phyloP scores from a whole-genome alignment of 2,329 filamentous ascomycete genomes.

The Pseudocercospora fijiensis region DNA sequence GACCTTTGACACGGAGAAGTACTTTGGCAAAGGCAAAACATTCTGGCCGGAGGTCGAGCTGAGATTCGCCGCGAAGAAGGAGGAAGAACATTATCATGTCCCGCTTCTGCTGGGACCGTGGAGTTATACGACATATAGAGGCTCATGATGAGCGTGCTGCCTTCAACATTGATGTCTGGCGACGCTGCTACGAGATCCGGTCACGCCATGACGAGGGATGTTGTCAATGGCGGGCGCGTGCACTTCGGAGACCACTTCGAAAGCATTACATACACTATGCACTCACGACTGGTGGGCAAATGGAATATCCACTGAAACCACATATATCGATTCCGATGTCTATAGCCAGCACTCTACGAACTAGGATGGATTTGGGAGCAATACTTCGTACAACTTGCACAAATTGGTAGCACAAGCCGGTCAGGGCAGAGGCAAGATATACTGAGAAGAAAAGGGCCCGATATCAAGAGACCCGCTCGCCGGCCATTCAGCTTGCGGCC shows the following conservation, averaged over 20 bases:
- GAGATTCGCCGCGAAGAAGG: conserved; percentile 49
- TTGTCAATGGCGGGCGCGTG: neutral
- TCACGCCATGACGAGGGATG: conserved; percentile 47
- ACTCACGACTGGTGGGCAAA: neutral
- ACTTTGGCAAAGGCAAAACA: conserved; percentile 62
- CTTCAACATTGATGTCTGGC: neutral
- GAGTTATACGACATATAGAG: conserved; percentile 79
- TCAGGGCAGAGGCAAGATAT: no score
- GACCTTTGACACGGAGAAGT: conserved; percentile 68
- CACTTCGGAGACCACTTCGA: neutral
- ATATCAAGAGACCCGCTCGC: no score
- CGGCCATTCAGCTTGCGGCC: no score
- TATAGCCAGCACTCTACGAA: neutral
- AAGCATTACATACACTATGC: neutral
- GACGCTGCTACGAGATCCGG: neutral
- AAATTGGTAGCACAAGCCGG: no score
- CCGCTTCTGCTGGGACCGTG: conserved; percentile 74
- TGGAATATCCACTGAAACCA: neutral
- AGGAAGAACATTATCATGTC: conserved; percentile 71
- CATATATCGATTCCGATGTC: neutral
- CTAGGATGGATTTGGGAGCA: conserved; percentile 1
- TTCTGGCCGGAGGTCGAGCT: conserved; percentile 61
- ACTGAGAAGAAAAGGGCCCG: no score
- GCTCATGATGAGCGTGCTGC: conserved; percentile 54
- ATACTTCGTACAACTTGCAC: conserved; percentile 36